These are phyloP conservation scores for Trichoderma sp. DNA, from an alignment of 2,329 filamentous ascomycete genomes.

Conservation along the genomic window DNA sequence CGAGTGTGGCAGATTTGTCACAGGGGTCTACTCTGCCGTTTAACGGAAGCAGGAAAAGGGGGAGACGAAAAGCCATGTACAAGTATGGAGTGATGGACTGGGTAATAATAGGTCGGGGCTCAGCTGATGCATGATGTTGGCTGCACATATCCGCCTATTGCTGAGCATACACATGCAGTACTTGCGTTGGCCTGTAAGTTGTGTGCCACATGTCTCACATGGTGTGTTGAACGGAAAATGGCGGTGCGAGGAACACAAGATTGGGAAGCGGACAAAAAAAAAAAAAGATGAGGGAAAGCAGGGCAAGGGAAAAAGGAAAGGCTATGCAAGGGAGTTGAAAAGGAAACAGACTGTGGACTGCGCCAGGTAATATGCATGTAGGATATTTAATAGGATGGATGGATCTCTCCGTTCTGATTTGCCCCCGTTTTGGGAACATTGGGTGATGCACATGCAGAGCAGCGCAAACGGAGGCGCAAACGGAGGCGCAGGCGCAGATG, in stretches of 20 bases:
- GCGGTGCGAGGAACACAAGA: background rate
- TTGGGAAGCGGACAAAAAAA: background rate
- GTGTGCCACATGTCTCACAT: constrained; percentile 13
- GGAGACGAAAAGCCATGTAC: background rate
- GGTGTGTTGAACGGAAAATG: background rate
- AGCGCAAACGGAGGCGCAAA: no score
- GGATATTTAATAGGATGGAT: background rate
- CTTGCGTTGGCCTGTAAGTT: background rate
- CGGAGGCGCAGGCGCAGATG: no score
- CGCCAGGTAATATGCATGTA: background rate
- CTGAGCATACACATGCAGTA: background rate
- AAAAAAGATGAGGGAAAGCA: background rate
- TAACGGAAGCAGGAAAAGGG: background rate
- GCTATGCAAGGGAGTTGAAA: background rate
- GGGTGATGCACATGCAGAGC: background rate
- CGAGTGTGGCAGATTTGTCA: constrained; percentile 79
- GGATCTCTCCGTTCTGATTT: background rate
- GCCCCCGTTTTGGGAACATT: background rate
- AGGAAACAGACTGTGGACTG: background rate
- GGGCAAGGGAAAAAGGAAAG: background rate
- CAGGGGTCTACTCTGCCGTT: constrained; percentile 72
- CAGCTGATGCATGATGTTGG: constrained; percentile 5
- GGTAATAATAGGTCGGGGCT: background rate
- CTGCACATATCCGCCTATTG: background rate
- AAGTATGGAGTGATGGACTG: background rate